phyloP scores from a whole-genome alignment of 2,329 filamentous ascomycete species.

The Dactylellina cionopaga region DNA sequence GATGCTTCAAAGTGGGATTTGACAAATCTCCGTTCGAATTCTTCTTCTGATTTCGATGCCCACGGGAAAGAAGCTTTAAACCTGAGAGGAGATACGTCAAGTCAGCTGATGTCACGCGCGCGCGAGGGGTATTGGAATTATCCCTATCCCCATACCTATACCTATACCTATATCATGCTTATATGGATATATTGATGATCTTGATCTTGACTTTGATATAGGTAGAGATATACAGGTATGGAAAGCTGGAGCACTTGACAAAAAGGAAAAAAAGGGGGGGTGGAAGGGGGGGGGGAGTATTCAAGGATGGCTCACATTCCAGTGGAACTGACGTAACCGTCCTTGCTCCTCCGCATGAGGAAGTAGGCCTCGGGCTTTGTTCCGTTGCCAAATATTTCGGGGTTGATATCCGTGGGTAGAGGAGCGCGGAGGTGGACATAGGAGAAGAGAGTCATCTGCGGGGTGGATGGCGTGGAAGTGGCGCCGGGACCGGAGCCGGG shows the following conservation, averaged over 20 bases:
- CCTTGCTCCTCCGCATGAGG: slow-evolving; percentile 88
- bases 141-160: too few relatives aligned
- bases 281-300: not conserved
- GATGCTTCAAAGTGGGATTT: slow-evolving; percentile 81
- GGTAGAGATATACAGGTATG: not conserved
- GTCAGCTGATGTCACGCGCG: slow-evolving; percentile 7
- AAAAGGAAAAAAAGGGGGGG: not conserved
- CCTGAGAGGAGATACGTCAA: slow-evolving; percentile 33
- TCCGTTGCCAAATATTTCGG: slow-evolving; percentile 85
- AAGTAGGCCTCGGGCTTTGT: slow-evolving; percentile 85
- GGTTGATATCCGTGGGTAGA: slow-evolving; percentile 73
- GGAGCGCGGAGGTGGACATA: slow-evolving; percentile 95
- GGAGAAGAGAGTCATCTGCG: slow-evolving; percentile 79
- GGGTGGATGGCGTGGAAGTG: slow-evolving; percentile 69
- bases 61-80: slow-evolving; percentile 90
- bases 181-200: too few relatives aligned
- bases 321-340: slow-evolving; percentile 84
- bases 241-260: not conserved
- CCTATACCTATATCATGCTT: too few relatives aligned
- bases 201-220: too few relatives aligned
- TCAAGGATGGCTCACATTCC: slow-evolving; percentile 71
- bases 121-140: too few relatives aligned
- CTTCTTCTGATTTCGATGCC: slow-evolving; percentile 76
- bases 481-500: slow-evolving; percentile 71
- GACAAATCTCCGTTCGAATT: slow-evolving; percentile 81